Percentiles rank a stretch among this genome's conserved stretches.
Conservation (phyloP, 2,329 filamentous ascomycete genomes). For the Tolypocladium capitatum region DNA sequence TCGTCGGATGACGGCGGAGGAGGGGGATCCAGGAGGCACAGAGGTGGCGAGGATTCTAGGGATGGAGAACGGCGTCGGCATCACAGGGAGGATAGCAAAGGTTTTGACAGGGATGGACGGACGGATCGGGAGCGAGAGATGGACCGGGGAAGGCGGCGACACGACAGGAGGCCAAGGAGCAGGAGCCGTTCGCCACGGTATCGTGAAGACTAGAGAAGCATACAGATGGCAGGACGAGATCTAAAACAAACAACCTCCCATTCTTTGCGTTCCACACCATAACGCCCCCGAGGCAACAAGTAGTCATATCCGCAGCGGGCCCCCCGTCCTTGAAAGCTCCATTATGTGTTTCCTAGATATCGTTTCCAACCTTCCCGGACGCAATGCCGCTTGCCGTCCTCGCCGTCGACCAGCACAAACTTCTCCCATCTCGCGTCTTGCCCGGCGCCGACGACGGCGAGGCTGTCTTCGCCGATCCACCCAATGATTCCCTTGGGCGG, state of each 20-base stretch:
- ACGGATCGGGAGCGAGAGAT: slow-evolving; percentile 10
- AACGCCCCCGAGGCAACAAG: slow-evolving; percentile 1
- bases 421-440: slow-evolving; percentile 78
- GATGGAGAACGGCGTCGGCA: slow-evolving; percentile 12
- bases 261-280: background rate
- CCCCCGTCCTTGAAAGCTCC: background rate
- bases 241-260: slow-evolving; percentile 1
- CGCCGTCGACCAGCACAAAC: slow-evolving; percentile 57
- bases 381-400: slow-evolving; percentile 54
- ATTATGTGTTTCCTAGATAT: slow-evolving; percentile 42
- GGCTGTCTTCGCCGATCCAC: slow-evolving; percentile 62
- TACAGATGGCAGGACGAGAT: slow-evolving; percentile 8
- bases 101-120: background rate
- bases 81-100: slow-evolving; percentile 5
- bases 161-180: slow-evolving; percentile 16
- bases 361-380: slow-evolving; percentile 70
- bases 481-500: slow-evolving; percentile 75
- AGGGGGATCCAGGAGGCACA: slow-evolving; percentile 15
- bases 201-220: slow-evolving; percentile 12
- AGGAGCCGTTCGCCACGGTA: slow-evolving; percentile 30
- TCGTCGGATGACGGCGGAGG: slow-evolving; percentile 16
- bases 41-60: slow-evolving; percentile 15
- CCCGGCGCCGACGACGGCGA: slow-evolving; percentile 69
- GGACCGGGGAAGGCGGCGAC: slow-evolving; percentile 9
- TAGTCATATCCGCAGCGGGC: background rate